Base-by-base conservation (phyloP, 495 filamentous ascomycete genomes). In the Daldinia childiae region DNA sequence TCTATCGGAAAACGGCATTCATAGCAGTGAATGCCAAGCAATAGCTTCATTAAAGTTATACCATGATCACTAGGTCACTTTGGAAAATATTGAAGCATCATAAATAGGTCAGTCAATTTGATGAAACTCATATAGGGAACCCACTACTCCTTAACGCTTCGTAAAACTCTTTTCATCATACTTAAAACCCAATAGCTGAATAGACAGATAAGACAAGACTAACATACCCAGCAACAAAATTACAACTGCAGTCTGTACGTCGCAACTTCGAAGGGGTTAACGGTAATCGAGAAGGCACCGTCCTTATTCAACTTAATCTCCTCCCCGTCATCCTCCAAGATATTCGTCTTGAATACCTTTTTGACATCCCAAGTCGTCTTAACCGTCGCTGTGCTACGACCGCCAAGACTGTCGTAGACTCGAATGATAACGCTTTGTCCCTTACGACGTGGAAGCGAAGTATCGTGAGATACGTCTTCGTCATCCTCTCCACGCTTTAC, bases 401-500 rank as follows among this genome's bases (percentile, higher is more conserved):
- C 95, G 39, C 95, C 95, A n/a, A 99, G 83, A 68, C 91, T 92
- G 77, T 99, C 95, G 75, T 96, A 99, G 11, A 97, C 82, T 1
- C 95, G 86, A 43, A 97, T 30, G 58, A 99, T 88, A 24, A 98
- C 84, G 75, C 92, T 95, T 76, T 84, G 84, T 11, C 94, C 94
- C 70, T 87, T 86, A 62, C 91, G 86, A 38, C 80, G 82, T 9
- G 89, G 85, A 38, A 97, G 76, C n/a, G 90, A 90, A 30, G 88
- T 91, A n/a, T 77, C 73, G 3, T 85, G 80, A 27, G 88, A 91
- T 15, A 97, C 88, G 74, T 97, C 95, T 77, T 92, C 93, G 71
- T 99, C 95, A 72, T 99, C 95, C 80, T 98, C 96, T 26, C 93
- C 95, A 60, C 95, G 90, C 85, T 97, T 97, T 71, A 97, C 83